phyloP scores from a whole-genome alignment of 441 rosid genomes.

The Erysimum pusillum region DNA sequence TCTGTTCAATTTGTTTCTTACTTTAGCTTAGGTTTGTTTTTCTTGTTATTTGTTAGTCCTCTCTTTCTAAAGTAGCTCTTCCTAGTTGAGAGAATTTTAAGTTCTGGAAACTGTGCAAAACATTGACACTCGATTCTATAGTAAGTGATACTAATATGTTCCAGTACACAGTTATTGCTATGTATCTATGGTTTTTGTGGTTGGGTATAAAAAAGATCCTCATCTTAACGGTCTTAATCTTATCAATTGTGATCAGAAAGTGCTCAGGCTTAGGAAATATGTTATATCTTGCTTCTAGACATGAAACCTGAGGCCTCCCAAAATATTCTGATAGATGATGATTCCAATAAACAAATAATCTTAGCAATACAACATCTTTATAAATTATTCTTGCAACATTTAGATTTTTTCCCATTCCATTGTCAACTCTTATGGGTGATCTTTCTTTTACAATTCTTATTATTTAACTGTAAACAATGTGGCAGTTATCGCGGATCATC shows the following conservation, averaged over 20 bases:
- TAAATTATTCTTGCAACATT: conserved; percentile 26
- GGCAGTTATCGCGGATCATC: conserved; percentile 95
- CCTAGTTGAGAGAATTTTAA: conserved; percentile 21
- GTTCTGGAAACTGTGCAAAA: conserved; percentile 11
- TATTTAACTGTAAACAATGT: conserved; percentile 36
- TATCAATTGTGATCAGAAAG: conserved; percentile 26
- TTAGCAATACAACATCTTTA: conserved; percentile 27
- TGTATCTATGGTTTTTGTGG: conserved; percentile 25
- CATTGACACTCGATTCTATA: conserved; percentile 4
- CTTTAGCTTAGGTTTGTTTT: background rate
- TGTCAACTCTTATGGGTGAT: conserved; percentile 12
- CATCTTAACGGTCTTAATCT: conserved; percentile 7
- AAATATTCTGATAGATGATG: background rate
- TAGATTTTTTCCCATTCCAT: background rate
- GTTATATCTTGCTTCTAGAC: conserved; percentile 19
- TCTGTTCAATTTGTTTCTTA: conserved; percentile 23
- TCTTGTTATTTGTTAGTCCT: conserved; percentile 19
- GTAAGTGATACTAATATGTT: conserved; percentile 22
- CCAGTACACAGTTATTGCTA: conserved; percentile 18
- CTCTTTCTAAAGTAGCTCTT: conserved; percentile 23
- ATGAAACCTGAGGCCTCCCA: conserved; percentile 15
- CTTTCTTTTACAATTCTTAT: conserved; percentile 23
- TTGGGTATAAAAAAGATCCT: conserved; percentile 23
- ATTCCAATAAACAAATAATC: conserved; percentile 3
- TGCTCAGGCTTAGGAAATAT: conserved; percentile 16